A percentile compares a stretch with the other conserved stretches of the same genome.
These are phyloP conservation scores for Musa acuminata DNA, from an alignment of 176 grass and related monocot species.

Conservation along the genomic window DNA sequence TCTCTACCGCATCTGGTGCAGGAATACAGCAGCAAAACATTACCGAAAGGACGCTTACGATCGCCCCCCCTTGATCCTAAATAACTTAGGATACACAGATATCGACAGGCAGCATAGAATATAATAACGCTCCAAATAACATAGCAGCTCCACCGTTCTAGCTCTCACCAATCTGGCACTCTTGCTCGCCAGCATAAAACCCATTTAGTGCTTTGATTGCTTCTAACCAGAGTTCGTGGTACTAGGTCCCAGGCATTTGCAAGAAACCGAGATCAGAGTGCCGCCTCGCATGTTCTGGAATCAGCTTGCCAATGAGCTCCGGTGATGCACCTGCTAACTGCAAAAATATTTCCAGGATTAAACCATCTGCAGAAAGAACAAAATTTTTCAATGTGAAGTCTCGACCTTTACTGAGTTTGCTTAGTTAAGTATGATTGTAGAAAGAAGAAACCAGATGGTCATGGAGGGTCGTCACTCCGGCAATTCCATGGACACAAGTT, in stretches of 20 bases:
- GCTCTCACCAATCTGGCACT: not conserved
- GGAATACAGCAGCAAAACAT: not conserved
- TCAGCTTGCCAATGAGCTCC: slow-evolving; percentile 70
- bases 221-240: not conserved
- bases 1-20: not conserved
- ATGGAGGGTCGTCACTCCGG: slow-evolving; percentile 3
- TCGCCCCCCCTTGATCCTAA: not conserved
- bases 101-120: not conserved
- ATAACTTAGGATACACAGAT: not conserved
- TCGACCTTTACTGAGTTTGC: too few relatives aligned
- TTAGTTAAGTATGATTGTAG: not conserved
- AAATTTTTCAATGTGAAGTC: not conserved
- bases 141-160: not conserved
- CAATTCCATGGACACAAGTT: too few relatives aligned
- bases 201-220: not conserved
- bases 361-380: not conserved
- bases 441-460: not conserved
- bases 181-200: not conserved
- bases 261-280: slow-evolving; percentile 50
- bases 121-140: not conserved
- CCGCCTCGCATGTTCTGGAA: slow-evolving; percentile 65
- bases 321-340: slow-evolving; percentile 66
- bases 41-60: not conserved
- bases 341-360: slow-evolving; percentile 9
- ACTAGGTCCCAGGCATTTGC: slow-evolving; percentile 12